phyloP scores from a whole-genome alignment of 1,284 basidiomycete species.

The Ganoderma lingzhi region DNA sequence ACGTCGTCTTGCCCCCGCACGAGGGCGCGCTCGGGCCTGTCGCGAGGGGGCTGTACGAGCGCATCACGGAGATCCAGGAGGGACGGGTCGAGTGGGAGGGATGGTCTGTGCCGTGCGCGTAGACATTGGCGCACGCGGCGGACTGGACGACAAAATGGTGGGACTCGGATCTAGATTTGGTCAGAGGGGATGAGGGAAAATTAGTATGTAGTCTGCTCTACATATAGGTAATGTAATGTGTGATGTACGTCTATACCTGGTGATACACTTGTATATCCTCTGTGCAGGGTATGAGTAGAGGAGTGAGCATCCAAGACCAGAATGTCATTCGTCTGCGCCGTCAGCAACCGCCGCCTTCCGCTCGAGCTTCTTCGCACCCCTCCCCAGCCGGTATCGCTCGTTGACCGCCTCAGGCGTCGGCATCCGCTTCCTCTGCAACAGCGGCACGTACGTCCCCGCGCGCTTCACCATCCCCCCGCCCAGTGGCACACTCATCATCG shows the following conservation, averaged over 20 bases:
- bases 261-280: slow-evolving; percentile 18
- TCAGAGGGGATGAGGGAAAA: background rate
- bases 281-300: background rate
- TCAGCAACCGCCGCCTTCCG: slow-evolving; percentile 21
- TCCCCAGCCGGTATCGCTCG: slow-evolving; percentile 77
- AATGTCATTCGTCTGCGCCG: slow-evolving; percentile 29
- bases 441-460: slow-evolving; percentile 67
- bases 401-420: slow-evolving; percentile 81
- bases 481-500: slow-evolving; percentile 65
- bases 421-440: slow-evolving; percentile 72
- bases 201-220: slow-evolving; percentile 16
- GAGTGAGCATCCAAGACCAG: background rate
- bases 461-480: slow-evolving; percentile 78
- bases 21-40: slow-evolving; percentile 62
- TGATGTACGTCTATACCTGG: slow-evolving; percentile 24
- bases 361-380: slow-evolving; percentile 51
- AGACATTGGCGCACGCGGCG: slow-evolving; percentile 15
- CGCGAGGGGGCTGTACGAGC: slow-evolving; percentile 61
- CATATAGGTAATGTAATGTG: slow-evolving; percentile 18
- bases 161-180: background rate
- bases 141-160: background rate
- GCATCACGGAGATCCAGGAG: slow-evolving; percentile 71
- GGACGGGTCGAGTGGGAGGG: slow-evolving; percentile 61
- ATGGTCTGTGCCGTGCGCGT: slow-evolving; percentile 57
- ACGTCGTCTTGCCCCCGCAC: slow-evolving; percentile 57